These are phyloP conservation scores for Solanum ossicruentum DNA, from an alignment of 257 asterid genomes.

Conservation along the genomic window DNA sequence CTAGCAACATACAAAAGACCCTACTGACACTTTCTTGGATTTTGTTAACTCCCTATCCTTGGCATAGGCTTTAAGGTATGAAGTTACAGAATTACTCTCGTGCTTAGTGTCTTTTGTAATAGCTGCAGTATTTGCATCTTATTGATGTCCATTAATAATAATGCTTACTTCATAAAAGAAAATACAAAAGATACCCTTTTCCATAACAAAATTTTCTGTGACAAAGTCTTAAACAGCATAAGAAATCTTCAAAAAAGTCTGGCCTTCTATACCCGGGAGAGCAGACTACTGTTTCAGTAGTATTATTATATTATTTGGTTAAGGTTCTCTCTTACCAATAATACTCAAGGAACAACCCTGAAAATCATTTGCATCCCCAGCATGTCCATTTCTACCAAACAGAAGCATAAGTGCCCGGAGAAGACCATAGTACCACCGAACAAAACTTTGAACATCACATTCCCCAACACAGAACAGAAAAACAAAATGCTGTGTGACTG, in stretches of 20 bases:
- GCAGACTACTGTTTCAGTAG: neutral
- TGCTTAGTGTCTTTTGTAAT: neutral
- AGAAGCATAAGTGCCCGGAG: neutral
- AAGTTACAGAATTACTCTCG: neutral
- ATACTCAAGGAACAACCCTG: neutral
- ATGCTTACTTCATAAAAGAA: neutral
- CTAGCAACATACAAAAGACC: neutral
- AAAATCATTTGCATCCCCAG: neutral
- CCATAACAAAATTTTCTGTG: neutral
- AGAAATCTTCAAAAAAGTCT: neutral
- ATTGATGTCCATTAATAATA: neutral
- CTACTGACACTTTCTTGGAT: neutral
- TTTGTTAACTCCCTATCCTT: neutral
- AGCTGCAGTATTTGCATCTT: neutral
- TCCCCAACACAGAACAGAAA: neutral
- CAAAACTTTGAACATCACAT: neutral
- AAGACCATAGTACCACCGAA: neutral
- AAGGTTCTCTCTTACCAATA: neutral
- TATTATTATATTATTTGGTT: neutral
- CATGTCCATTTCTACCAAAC: neutral
- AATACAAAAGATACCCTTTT: neutral
- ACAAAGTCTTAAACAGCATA: neutral
- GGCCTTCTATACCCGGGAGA: neutral
- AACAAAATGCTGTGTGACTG: neutral
- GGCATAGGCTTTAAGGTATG: neutral